Evolutionary conservation across 192 early-diverging fungal species (phyloP), one percentile per base, ranked within the genome.

Genomic region (Polychytrium aggregatum): DNA sequence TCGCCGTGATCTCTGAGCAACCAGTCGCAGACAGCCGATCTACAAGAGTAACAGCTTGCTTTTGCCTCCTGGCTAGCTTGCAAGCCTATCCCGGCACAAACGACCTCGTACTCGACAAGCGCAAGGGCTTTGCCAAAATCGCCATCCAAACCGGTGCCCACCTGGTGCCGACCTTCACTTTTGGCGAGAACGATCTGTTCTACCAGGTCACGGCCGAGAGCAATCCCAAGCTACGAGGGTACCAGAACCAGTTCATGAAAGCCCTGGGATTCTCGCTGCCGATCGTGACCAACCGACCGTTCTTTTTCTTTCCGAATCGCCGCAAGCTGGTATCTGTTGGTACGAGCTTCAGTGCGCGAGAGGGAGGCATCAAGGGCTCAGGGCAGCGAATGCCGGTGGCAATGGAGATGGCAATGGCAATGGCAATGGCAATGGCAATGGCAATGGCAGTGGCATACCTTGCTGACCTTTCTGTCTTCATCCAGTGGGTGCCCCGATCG

Each of bases 131-230:
- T 56, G 77, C 92, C 41, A 86, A 86, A 50, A 60, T 93, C 28
- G 93, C 93, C 4, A 67, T 94, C 7, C 67, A 68, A n/a, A 81
- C 83, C 16, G 84, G 83, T 8, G 83, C 86, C 13, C 65, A 67
- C 17, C 57, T 93, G n/a, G 83, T 88, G 18, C 91, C 91, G 4
- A 72, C 83, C 2, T 82, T 86, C 53, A 78, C 86, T 17, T 92
- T 94, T 64, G 90, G 88, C 45, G 88, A 94, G 60, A 90, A 56
- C 44, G 60, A 62, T 42, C 35, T 56, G 18, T 56, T 33, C 31
- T 50, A 30, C 16, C 55, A 56, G 35, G 40, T 56, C 20, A 56
- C 24, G 17, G 40, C 48, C 26, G 20, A 39, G 31, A 43, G 28
- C 22, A n/a, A n/a, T 16, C 55, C 55, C 29, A 21, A 18, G 18